Base-by-base conservation (phyloP, 805 yeast species). In the Maudiozyma serrabonitensis region DNA sequence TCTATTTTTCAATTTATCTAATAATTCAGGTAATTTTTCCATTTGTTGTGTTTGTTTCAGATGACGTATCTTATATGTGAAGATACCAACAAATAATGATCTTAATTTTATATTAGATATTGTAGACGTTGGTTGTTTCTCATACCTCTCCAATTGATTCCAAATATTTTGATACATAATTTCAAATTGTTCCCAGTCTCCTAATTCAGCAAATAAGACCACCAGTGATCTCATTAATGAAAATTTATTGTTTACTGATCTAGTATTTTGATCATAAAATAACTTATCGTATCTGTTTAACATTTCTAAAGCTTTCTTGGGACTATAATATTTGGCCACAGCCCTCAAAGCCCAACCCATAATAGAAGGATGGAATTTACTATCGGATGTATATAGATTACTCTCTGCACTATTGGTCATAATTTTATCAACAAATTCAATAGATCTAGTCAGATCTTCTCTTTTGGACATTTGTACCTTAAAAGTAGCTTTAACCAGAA, bases 331-430 rank as follows among this genome's bases (percentile, higher is more conserved):
- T 42, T 61, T 63, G 2, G 66, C 59, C 28, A 69, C 53, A 3
- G 57, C 49, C 38, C 63, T 58, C 51, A 70, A 58, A 23, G 72
- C 64, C 57, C 72, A 70, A 37, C 67, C 68, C 48, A 70, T 50
- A 8, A 66, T 56, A 2, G 67, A 58, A 23, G 72, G 70, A 42
- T 66, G 69, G 32, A 69, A 46, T 13, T 52, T 53, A 2, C 57
- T 57, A n/a, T 51, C 48, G 0, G 62, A 49, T 0, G 60, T 50
- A 50, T 53, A 61, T 34, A 52, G 39, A 19, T 49, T 57, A 49
- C 50, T 56, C 28, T 52, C 54, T 32, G 59, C 57, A 21, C 56
- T 60, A 35, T 55, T 61, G 26, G 56, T 56, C 53, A 69, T 59
- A 16, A 66, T 57, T 21, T 56, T 63, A 46, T 65, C 64, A 34